Percentiles rank a stretch among this genome's conserved stretches.
Conservation (phyloP, 441 rosid species). For the Manihot esculenta region DNA sequence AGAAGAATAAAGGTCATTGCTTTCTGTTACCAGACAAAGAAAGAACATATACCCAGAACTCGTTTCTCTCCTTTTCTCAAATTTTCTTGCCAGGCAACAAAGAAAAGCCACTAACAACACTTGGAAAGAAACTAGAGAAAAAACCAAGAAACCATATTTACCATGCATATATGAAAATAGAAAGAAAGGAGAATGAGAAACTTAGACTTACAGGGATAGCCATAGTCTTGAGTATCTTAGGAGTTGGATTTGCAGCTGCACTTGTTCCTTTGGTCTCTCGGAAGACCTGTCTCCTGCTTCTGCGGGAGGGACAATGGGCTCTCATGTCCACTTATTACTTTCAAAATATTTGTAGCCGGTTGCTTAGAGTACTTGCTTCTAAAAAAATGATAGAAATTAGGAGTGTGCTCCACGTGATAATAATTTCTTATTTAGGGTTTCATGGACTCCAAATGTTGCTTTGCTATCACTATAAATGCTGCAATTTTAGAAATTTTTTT, state of each 20-base stretch:
- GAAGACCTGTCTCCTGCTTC: slow-evolving; percentile 1
- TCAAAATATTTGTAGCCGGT: background rate
- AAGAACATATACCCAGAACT: slow-evolving; percentile 13
- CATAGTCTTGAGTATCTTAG: background rate
- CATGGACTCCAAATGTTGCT: no score
- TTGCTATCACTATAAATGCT: no score
- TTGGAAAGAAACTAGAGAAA: background rate
- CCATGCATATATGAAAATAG: background rate
- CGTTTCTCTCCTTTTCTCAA: background rate
- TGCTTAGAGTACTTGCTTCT: no score
- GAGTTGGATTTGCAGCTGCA: background rate
- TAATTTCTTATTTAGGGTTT: background rate
- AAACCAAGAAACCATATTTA: background rate
- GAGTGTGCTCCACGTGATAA: background rate
- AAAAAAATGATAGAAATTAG: background rate
- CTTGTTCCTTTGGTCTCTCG: background rate
- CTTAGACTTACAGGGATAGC: slow-evolving; percentile 17
- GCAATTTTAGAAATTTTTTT: no score
- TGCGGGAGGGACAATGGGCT: background rate
- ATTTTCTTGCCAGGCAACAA: slow-evolving; percentile 11
- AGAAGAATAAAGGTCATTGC: background rate
- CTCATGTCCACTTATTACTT: background rate
- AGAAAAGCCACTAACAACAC: background rate
- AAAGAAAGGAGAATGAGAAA: background rate
- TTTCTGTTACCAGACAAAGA: background rate